Evolutionary conservation across 306 rosid genomes (phyloP), one percentile per base, ranked within the genome.

Genomic region (Prunus mongolica): DNA sequence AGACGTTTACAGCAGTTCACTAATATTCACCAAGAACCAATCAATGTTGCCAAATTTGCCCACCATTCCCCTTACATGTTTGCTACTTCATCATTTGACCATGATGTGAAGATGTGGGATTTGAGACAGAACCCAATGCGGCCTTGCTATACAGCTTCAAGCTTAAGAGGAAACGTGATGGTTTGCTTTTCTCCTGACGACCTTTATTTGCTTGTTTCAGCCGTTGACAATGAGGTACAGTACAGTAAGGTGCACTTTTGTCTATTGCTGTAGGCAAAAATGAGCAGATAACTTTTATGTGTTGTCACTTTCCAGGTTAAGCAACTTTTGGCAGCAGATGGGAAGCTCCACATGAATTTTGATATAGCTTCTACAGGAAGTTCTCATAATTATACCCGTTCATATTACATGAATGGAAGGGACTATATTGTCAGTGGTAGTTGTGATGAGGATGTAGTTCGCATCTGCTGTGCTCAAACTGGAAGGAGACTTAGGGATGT

Each of bases 31-130:
- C 79, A 24, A 72, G 93, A 91, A 78, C 91, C 88, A 25, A 91
- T 91, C 81, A 91, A 89, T 82, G 93, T 91, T 54, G 91, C 90
- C 68, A 91, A 89, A 73, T 89, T 91, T 44, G 83, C 96, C 60
- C 80, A 87, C 72, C 86, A 89, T 80, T 89, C 93, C 80, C 93
- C 96, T 9, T 79, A 86, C 50, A 58, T 91, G 73, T 89, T 89
- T 81, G 89, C 93, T 72, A 89, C 96, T 76, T 87, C 94, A 45
- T 91, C 94, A 28, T 89, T 91, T 86, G 97, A 89, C 75, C 91
- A 78, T 12, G 91, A 87, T 84, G 91, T 89, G 83, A 91, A 91
- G 87, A 82, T 89, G 96, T 91, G 96, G 96, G 93, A 91, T 82
- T 82, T 91, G 83, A 84, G 96, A 84, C 93, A 91, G 75, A 87